Evolutionary conservation across 768 basidiomycete genomes (phyloP).

Genomic region (Tricholoma matsutake): DNA sequence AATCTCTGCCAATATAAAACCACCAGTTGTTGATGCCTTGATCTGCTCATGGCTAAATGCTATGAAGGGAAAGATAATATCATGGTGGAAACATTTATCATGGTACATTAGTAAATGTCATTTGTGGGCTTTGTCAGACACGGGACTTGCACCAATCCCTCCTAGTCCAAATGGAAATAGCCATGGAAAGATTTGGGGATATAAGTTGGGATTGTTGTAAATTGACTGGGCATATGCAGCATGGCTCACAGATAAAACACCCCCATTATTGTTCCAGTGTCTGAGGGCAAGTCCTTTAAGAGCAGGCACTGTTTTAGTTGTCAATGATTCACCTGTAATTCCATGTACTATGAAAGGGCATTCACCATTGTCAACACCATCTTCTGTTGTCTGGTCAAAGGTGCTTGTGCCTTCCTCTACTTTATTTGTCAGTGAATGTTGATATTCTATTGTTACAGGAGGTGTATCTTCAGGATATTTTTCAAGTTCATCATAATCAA

Average conservation of each 20-base stretch:
- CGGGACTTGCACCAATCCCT: constrained; percentile 16
- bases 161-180: constrained; percentile 40
- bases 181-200: too few species aligned
- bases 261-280: constrained; percentile 20
- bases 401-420: too few species aligned
- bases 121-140: constrained; percentile 23
- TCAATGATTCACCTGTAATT: constrained; percentile 23
- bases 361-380: constrained; percentile 23
- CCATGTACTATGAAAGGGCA: constrained; percentile 39
- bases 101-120: constrained; percentile 21
- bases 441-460: too few species aligned
- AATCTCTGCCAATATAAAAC: constrained; percentile 2
- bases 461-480: too few species aligned
- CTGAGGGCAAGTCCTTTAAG: neutral
- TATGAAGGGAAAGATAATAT: too few species aligned
- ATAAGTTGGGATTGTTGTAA: too few species aligned
- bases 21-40: neutral
- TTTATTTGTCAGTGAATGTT: too few species aligned
- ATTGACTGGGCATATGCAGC: constrained; percentile 8
- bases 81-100: too few species aligned
- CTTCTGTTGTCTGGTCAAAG: too few species aligned
- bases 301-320: constrained; percentile 20
- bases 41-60: too few species aligned
- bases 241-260: constrained; percentile 27
- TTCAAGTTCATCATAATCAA: too few species aligned